Evolutionary conservation across 805 yeast species (phyloP).

Genomic region (Cyberlindnera euphorbiae): DNA sequence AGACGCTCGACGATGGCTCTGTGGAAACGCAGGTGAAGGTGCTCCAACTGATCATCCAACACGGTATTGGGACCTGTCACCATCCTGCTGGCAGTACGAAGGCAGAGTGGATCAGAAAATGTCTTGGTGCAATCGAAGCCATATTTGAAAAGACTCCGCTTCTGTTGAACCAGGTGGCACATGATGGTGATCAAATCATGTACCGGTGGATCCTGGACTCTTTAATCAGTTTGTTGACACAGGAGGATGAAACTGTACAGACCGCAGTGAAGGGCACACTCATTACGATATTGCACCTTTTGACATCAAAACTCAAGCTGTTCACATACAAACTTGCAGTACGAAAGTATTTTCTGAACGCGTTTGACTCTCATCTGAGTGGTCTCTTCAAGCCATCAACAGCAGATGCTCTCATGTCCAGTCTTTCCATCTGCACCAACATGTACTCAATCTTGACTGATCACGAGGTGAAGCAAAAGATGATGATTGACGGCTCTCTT

Average conservation of each 20-base stretch:
- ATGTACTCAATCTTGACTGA: slow-evolving; percentile 23
- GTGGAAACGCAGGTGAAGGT: slow-evolving; percentile 19
- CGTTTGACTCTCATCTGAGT: slow-evolving; percentile 13
- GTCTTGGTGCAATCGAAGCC: slow-evolving; percentile 21
- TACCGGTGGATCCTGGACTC: slow-evolving; percentile 22
- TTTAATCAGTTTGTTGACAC: slow-evolving; percentile 16
- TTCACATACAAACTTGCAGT: slow-evolving; percentile 21
- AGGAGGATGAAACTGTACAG: slow-evolving; percentile 11
- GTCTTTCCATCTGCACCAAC: slow-evolving; percentile 17
- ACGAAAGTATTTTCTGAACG: slow-evolving; percentile 10
- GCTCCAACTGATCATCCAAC: slow-evolving; percentile 20
- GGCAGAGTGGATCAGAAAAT: slow-evolving; percentile 15
- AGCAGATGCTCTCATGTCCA: slow-evolving; percentile 9
- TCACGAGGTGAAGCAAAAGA: slow-evolving; percentile 16
- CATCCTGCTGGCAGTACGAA: slow-evolving; percentile 11
- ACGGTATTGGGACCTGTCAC: slow-evolving; percentile 17
- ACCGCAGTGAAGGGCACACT: slow-evolving; percentile 18
- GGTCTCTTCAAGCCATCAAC: slow-evolving; percentile 15
- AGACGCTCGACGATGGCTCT: slow-evolving; percentile 13
- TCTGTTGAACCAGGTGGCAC: slow-evolving; percentile 14
- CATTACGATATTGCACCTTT: slow-evolving; percentile 19
- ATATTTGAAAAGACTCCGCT: slow-evolving; percentile 20
- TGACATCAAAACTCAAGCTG: slow-evolving; percentile 17
- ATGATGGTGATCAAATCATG: slow-evolving; percentile 3
- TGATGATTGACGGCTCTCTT: slow-evolving; percentile 19